Conservation (phyloP, 345 rosid species). For the Eucalyptus erythrocorys region DNA sequence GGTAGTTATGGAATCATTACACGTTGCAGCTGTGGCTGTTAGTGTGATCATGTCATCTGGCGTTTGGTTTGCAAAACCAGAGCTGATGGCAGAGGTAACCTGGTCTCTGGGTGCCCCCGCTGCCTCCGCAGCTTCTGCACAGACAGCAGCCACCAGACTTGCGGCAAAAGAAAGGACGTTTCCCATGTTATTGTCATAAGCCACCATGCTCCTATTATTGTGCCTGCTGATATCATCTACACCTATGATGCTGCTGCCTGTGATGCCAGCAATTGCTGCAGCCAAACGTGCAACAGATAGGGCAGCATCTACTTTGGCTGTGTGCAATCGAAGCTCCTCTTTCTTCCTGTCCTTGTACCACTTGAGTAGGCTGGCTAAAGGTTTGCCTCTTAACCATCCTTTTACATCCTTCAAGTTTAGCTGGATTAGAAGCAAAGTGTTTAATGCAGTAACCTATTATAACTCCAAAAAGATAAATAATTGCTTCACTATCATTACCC, state of each 20-base stretch:
- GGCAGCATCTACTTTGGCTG: conserved; percentile 3
- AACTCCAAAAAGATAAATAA: neutral
- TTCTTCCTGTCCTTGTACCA: neutral
- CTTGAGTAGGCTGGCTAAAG: neutral
- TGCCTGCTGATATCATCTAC: neutral
- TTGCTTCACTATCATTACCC: neutral
- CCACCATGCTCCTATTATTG: neutral
- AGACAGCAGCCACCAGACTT: conserved; percentile 3
- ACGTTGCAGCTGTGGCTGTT: conserved; percentile 7
- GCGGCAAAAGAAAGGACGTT: neutral
- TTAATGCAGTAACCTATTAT: neutral
- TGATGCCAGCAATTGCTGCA: conserved; percentile 4
- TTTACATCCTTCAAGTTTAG: neutral
- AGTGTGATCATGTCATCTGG: conserved; percentile 4
- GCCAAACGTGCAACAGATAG: conserved; percentile 7
- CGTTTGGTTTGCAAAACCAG: conserved; percentile 1
- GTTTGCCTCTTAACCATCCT: conserved; percentile 2
- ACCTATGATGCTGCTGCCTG: neutral
- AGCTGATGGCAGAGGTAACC: neutral
- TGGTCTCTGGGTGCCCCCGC: conserved; percentile 1
- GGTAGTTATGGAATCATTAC: neutral
- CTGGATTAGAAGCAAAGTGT: neutral
- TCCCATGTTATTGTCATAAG: neutral
- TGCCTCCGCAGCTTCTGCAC: conserved; percentile 9
- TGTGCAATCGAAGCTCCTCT: conserved; percentile 4